Conservation (phyloP, 352 stramenopile genomes). For the Pythium volutum region DNA sequence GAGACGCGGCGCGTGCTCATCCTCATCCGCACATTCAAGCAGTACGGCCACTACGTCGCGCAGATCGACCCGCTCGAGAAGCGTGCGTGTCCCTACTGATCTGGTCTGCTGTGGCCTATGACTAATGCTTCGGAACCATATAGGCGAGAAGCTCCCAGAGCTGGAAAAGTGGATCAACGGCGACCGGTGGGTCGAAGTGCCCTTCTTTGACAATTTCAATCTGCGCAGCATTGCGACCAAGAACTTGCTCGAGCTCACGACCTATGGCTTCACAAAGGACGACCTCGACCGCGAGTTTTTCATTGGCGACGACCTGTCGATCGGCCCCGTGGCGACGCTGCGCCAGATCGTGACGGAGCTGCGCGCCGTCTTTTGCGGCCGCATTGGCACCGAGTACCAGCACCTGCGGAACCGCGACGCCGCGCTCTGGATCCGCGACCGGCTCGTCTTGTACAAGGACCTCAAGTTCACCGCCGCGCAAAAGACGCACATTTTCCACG, state of each 20-base stretch:
- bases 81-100: conserved; percentile 27
- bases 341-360: conserved; percentile 91
- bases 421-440: conserved; percentile 74
- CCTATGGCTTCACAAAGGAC: conserved; percentile 83
- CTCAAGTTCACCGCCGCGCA: conserved; percentile 72
- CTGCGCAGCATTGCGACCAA: conserved; percentile 76
- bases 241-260: conserved; percentile 80
- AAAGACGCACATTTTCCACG: conserved; percentile 93
- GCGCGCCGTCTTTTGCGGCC: conserved; percentile 95
- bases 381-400: conserved; percentile 98
- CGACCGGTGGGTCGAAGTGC: conserved; percentile 78
- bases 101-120: neutral
- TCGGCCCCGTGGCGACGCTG: conserved; percentile 76
- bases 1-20: conserved; percentile 79
- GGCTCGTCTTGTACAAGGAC: conserved; percentile 64
- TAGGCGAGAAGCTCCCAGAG: conserved; percentile 78
- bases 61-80: conserved; percentile 88
- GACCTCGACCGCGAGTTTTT: conserved; percentile 93
- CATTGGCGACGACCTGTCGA: conserved; percentile 85
- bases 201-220: conserved; percentile 89
- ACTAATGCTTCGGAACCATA: neutral
- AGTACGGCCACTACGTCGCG: conserved; percentile 87
- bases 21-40: conserved; percentile 87
- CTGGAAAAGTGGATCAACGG: conserved; percentile 84
- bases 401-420: conserved; percentile 95